A percentile compares a stretch with the other conserved stretches of the same genome.
These are phyloP conservation scores for Scutellaria barbata DNA, from an alignment of 257 asterid species.

Conservation along the genomic window DNA sequence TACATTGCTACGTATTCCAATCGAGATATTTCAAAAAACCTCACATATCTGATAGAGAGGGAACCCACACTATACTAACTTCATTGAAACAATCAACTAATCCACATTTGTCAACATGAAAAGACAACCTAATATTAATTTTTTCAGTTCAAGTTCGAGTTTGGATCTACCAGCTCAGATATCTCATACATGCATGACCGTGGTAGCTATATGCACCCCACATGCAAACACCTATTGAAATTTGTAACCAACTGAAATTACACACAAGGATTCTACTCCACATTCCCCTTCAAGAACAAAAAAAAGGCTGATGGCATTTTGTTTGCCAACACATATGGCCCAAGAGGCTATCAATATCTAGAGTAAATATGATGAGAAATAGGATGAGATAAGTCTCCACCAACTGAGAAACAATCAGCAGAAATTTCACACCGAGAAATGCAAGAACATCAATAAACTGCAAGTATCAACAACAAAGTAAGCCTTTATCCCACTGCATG, in stretches of 20 bases:
- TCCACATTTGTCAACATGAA: too few relatives aligned
- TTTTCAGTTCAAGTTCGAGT: slow-evolving; percentile 14
- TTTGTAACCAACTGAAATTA: not conserved
- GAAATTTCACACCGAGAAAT: too few relatives aligned
- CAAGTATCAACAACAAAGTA: not conserved
- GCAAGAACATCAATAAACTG: not conserved
- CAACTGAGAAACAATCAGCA: not conserved
- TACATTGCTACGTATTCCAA: not conserved
- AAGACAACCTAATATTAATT: not conserved
- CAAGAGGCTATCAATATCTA: too few relatives aligned
- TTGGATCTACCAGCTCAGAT: not conserved
- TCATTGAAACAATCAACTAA: not conserved
- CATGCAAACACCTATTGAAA: not conserved
- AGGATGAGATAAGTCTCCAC: not conserved
- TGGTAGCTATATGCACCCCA: not conserved
- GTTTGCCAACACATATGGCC: too few relatives aligned
- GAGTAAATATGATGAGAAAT: not conserved
- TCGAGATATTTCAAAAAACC: not conserved
- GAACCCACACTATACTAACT: slow-evolving; percentile 1
- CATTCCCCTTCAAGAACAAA: not conserved
- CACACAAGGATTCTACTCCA: not conserved
- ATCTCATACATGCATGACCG: not conserved
- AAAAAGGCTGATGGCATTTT: too few relatives aligned
- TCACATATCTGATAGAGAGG: not conserved
- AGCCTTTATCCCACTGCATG: not conserved